phyloP scores from a whole-genome alignment of 345 rosid species.

The Salix exigua region DNA sequence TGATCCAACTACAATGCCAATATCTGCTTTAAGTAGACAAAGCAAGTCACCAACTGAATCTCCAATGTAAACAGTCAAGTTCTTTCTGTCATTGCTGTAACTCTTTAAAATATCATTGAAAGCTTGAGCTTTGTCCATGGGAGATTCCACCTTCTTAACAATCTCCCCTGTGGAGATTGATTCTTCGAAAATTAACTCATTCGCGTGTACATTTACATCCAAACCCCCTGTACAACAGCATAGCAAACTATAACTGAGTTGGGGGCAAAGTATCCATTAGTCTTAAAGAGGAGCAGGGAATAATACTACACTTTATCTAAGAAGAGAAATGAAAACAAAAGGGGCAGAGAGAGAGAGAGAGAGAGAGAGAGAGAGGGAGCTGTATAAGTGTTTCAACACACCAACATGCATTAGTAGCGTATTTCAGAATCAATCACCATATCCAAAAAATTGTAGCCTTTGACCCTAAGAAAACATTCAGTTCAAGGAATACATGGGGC shows the following conservation, averaged over 20 bases:
- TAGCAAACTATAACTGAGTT: background rate
- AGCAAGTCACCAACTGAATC: constrained; percentile 91
- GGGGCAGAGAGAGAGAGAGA: background rate
- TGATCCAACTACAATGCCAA: constrained; percentile 80
- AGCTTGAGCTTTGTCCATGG: constrained; percentile 64
- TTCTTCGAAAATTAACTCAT: constrained; percentile 64
- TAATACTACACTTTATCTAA: background rate
- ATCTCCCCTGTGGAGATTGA: constrained; percentile 80
- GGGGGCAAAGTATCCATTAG: background rate
- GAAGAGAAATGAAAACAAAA: background rate
- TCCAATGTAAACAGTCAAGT: constrained; percentile 70
- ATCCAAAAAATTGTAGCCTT: background rate
- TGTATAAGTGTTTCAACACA: background rate
- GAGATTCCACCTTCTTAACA: constrained; percentile 62
- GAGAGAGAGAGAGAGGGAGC: background rate
- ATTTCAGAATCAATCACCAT: background rate
- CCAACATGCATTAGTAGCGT: background rate
- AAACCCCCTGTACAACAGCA: constrained; percentile 47
- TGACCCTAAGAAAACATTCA: background rate
- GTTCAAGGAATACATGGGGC: background rate
- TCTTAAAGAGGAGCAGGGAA: background rate
- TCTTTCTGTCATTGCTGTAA: constrained; percentile 33
- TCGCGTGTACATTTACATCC: constrained; percentile 61
- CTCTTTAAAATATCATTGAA: constrained; percentile 47
- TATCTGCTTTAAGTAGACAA: constrained; percentile 86